Evolutionary conservation across 257 asterid species (phyloP).

Genomic region (Przewalskia tangutica): DNA sequence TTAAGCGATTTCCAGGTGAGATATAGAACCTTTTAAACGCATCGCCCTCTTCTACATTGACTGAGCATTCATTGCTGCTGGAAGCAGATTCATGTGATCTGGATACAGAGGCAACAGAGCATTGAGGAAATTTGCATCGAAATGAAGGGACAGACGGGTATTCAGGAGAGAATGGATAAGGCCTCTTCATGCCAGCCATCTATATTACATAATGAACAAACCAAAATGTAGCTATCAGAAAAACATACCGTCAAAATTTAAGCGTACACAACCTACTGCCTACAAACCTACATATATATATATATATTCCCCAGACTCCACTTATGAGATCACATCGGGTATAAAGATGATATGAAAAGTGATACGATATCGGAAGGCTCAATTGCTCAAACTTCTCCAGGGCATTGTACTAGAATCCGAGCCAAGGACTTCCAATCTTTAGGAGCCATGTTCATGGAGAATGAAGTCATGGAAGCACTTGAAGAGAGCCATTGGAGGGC

Average conservation of each 20-base stretch:
- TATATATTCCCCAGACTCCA: no score
- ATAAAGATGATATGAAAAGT: no score
- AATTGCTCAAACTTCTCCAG: no score
- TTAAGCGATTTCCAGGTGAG: not conserved
- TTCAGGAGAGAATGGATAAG: constrained; percentile 23
- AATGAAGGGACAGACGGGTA: constrained; percentile 20
- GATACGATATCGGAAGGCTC: no score
- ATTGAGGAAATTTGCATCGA: constrained; percentile 15
- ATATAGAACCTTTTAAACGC: constrained; percentile 31
- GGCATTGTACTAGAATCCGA: no score
- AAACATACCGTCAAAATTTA: not conserved
- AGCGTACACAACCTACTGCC: no score
- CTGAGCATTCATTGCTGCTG: constrained; percentile 25
- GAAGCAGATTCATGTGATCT: constrained; percentile 33
- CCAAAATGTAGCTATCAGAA: not conserved
- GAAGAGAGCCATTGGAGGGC: no score
- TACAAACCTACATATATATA: no score
- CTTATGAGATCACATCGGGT: no score
- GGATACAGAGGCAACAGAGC: constrained; percentile 1
- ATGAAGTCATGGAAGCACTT: no score
- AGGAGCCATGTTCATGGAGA: no score
- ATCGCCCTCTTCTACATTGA: constrained; percentile 28
- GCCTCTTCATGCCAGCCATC: constrained; percentile 33
- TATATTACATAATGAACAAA: constrained; percentile 5
- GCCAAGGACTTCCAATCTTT: no score